phyloP scores from a whole-genome alignment of 306 rosid genomes.

The Castanospermum australe region DNA sequence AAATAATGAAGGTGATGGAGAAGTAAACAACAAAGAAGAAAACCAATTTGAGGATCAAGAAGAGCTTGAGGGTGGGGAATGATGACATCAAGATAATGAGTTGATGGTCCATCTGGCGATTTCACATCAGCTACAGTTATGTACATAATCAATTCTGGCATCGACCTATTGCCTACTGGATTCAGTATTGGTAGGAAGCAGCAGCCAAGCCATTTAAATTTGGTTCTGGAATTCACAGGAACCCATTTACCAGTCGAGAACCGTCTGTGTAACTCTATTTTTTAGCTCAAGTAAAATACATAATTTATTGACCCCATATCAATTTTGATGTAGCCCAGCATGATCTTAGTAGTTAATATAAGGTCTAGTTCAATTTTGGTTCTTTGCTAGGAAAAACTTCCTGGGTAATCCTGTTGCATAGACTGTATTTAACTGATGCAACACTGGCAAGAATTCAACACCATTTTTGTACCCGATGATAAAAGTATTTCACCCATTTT shows the following conservation, averaged over 20 bases:
- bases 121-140: slow-evolving; percentile 17
- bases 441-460: neutral
- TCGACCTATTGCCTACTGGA: slow-evolving; percentile 19
- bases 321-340: slow-evolving; percentile 35
- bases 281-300: slow-evolving; percentile 11
- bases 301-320: slow-evolving; percentile 7
- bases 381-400: slow-evolving; percentile 30
- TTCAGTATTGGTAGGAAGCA: slow-evolving; percentile 21
- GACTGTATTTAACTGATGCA: slow-evolving; percentile 30
- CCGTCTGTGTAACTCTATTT: neutral
- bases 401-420: neutral
- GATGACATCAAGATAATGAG: slow-evolving; percentile 40
- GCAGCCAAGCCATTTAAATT: slow-evolving; percentile 18
- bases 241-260: neutral
- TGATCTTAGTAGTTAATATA: neutral
- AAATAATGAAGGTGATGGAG: slow-evolving; percentile 60
- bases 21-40: slow-evolving; percentile 70
- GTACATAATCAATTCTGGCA: slow-evolving; percentile 41
- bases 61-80: slow-evolving; percentile 83
- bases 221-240: slow-evolving; percentile 4
- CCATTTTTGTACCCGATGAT: too few relatives aligned
- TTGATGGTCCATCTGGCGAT: slow-evolving; percentile 12
- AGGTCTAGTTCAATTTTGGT: slow-evolving; percentile 23
- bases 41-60: slow-evolving; percentile 88
- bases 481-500: too few relatives aligned